Percentiles rank a stretch among this genome's conserved stretches.
Evolutionary conservation across 2,329 filamentous ascomycete genomes (phyloP).

Genomic region (Phialophora tarda): DNA sequence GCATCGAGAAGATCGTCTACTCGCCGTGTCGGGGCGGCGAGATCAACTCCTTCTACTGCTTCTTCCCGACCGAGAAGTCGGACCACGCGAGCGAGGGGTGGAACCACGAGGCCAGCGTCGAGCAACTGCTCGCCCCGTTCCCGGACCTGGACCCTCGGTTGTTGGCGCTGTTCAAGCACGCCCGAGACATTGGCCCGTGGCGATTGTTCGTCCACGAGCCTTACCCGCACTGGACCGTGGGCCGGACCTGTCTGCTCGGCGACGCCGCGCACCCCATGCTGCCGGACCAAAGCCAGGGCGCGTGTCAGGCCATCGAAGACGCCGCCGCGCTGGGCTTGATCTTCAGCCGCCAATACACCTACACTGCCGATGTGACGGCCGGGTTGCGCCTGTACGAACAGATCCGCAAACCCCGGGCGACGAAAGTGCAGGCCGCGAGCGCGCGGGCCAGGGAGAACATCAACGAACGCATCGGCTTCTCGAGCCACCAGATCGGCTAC

Average conservation of each 20-base stretch:
- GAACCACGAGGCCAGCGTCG: constrained; percentile 25
- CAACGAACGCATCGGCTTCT: constrained; percentile 29
- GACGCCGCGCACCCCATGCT: constrained; percentile 47
- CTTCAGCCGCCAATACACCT: constrained; percentile 40
- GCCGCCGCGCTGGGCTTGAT: constrained; percentile 48
- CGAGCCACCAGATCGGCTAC: constrained; percentile 49
- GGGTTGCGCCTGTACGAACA: constrained; percentile 42
- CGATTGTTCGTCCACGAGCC: constrained; percentile 35
- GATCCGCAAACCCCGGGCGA: constrained; percentile 43
- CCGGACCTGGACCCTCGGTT: constrained; percentile 29
- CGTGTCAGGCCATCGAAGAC: constrained; percentile 52
- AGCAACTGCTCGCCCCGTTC: constrained; percentile 31
- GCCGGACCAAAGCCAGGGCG: constrained; percentile 45
- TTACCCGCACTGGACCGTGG: constrained; percentile 40
- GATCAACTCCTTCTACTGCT: constrained; percentile 50
- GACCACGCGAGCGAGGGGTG: constrained; percentile 36
- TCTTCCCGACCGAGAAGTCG: constrained; percentile 43
- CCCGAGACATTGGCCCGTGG: constrained; percentile 36
- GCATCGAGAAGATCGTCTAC: constrained; percentile 50
- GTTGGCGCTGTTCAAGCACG: constrained; percentile 27
- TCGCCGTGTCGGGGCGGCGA: constrained; percentile 48
- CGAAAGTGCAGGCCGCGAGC: constrained; percentile 43
- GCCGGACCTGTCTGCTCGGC: constrained; percentile 42
- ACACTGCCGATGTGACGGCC: constrained; percentile 36
- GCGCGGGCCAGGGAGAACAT: constrained; percentile 27